A percentile compares a stretch with the other conserved stretches of the same genome.
Conservation (phyloP, 352 stramenopile species). For the Globisporangium radiosum region DNA sequence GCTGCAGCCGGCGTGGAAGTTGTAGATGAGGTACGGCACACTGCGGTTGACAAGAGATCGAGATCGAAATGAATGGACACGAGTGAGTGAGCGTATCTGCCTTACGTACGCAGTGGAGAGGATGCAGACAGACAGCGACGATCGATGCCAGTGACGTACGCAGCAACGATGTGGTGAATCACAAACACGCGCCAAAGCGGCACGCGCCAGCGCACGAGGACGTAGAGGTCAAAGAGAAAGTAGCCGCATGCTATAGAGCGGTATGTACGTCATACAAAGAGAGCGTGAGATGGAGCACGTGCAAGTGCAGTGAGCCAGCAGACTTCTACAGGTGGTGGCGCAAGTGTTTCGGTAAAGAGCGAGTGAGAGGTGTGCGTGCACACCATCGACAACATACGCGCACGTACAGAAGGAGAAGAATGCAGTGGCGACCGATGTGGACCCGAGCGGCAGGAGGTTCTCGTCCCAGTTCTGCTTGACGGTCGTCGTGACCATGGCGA, state of each 20-base stretch:
- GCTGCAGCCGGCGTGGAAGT: constrained; percentile 60
- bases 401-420: constrained; percentile 79
- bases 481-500: constrained; percentile 58
- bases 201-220: constrained; percentile 65
- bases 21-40: constrained; percentile 79
- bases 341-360: background rate
- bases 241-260: constrained; percentile 58
- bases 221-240: constrained; percentile 77
- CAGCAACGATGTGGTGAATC: constrained; percentile 71
- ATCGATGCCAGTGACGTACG: constrained; percentile 33
- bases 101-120: background rate
- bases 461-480: constrained; percentile 56
- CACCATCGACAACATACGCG: background rate
- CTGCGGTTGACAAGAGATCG: constrained; percentile 15
- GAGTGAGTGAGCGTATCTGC: background rate
- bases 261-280: background rate
- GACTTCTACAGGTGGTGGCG: no score
- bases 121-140: background rate
- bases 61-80: background rate
- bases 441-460: constrained; percentile 47
- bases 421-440: constrained; percentile 35
- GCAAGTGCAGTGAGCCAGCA: no score
- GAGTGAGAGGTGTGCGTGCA: background rate
- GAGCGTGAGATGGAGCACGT: no score
- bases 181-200: constrained; percentile 75